phyloP scores from a whole-genome alignment of 306 rosid species.

The Prunus persica region Prunus_persica_NCBIv2 NC_034012.1:19699501-19700000 shows the following conservation, averaged over 20 bases:
- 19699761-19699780: slow-evolving; percentile 74
- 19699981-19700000: slow-evolving; percentile 92
- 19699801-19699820: slow-evolving; percentile 44
- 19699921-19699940: slow-evolving; percentile 98
- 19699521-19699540: slow-evolving; percentile 98
- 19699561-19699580: background rate
- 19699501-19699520: slow-evolving; percentile 98
- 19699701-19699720: slow-evolving; percentile 96
- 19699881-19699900: slow-evolving; percentile 85
- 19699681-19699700: slow-evolving; percentile 98
- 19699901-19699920: slow-evolving; percentile 91
- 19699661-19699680: slow-evolving; percentile 92
- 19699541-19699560: slow-evolving; percentile 61
- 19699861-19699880: slow-evolving; percentile 2
- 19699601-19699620: slow-evolving; percentile 10
- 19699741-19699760: slow-evolving; percentile 95
- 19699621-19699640: background rate
- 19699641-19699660: slow-evolving; percentile 51
- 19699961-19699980: slow-evolving; percentile 98
- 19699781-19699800: slow-evolving; percentile 92
- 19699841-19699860: slow-evolving; percentile 14
- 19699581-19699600: background rate
- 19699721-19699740: slow-evolving; percentile 99
- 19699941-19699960: slow-evolving; percentile 98
- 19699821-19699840: slow-evolving; percentile 15